Evolutionary conservation across 257 asterid species (phyloP).

Genomic region (Ajuga chamaepitys): DNA sequence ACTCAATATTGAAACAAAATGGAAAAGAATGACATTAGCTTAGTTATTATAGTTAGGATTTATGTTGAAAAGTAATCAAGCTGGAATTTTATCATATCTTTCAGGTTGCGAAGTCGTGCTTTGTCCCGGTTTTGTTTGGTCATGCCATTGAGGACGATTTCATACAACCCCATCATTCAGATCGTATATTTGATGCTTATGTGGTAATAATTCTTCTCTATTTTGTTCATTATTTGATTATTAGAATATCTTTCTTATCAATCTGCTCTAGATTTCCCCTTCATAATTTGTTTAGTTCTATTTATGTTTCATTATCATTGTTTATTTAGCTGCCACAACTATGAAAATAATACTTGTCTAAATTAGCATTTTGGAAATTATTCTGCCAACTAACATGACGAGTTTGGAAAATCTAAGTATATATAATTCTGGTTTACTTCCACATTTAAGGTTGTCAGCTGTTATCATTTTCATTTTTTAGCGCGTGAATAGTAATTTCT

Average conservation of each 20-base stretch:
- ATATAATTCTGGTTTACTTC: no score
- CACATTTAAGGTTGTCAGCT: no score
- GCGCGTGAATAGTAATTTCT: no score
- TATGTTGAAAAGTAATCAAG: slow-evolving; percentile 1
- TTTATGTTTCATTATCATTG: no score
- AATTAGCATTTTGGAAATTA: no score
- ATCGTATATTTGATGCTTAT: slow-evolving; percentile 68
- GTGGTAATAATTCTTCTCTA: slow-evolving; percentile 36
- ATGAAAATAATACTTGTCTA: no score
- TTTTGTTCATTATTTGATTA: background rate
- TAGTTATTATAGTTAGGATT: background rate
- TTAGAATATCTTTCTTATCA: background rate
- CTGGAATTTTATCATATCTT: background rate
- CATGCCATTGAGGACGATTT: slow-evolving; percentile 89
- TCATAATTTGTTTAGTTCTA: no score
- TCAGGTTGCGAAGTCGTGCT: slow-evolving; percentile 84
- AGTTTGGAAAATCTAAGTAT: no score
- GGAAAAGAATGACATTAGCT: background rate
- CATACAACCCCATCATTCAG: slow-evolving; percentile 94
- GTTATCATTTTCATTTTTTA: no score
- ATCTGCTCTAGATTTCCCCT: no score
- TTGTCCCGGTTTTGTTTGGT: slow-evolving; percentile 83
- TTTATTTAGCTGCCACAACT: no score
- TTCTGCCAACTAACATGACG: no score
- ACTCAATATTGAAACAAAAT: background rate